Conservation (phyloP, 2,329 filamentous ascomycete genomes). For the Ophiocordyceps camponoti-rufipedis region DNA sequence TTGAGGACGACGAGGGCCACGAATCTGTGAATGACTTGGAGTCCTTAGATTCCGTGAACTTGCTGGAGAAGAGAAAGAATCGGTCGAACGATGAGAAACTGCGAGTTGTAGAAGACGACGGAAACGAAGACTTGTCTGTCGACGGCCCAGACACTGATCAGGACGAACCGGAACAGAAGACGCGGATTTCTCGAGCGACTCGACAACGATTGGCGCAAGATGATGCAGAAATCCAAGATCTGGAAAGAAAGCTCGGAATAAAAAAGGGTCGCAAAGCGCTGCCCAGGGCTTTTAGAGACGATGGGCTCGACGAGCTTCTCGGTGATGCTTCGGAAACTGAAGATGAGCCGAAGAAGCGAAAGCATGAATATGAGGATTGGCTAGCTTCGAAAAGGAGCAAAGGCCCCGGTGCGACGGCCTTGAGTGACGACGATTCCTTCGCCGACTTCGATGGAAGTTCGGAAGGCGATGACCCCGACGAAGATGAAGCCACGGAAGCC, state of each 20-base stretch:
- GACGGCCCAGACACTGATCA: constrained; percentile 6
- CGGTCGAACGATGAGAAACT: no score
- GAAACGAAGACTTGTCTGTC: constrained; percentile 1
- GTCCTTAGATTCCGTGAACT: no score
- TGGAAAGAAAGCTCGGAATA: constrained; percentile 78
- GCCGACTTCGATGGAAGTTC: constrained; percentile 9
- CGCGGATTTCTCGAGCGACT: constrained; percentile 5
- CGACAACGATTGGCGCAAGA: constrained; percentile 54
- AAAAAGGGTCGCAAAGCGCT: constrained; percentile 57
- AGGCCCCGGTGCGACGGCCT: neutral
- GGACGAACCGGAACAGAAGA: constrained; percentile 10
- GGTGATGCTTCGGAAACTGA: constrained; percentile 37
- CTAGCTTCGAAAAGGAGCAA: constrained; percentile 32
- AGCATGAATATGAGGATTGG: constrained; percentile 40
- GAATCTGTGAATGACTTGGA: neutral
- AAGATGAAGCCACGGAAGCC: constrained; percentile 10
- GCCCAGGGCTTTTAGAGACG: constrained; percentile 57
- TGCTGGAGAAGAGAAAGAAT: no score
- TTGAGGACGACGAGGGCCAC: constrained; percentile 2
- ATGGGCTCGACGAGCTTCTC: constrained; percentile 66
- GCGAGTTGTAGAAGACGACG: neutral
- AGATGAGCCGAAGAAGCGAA: constrained; percentile 42
- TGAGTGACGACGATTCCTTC: neutral
- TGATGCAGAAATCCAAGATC: constrained; percentile 69
- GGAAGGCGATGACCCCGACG: constrained; percentile 10